Evolutionary conservation across 2,329 filamentous ascomycete genomes (phyloP), one percentile per base, ranked within the genome.

Genomic region (Verticillium isaacii): DNA sequence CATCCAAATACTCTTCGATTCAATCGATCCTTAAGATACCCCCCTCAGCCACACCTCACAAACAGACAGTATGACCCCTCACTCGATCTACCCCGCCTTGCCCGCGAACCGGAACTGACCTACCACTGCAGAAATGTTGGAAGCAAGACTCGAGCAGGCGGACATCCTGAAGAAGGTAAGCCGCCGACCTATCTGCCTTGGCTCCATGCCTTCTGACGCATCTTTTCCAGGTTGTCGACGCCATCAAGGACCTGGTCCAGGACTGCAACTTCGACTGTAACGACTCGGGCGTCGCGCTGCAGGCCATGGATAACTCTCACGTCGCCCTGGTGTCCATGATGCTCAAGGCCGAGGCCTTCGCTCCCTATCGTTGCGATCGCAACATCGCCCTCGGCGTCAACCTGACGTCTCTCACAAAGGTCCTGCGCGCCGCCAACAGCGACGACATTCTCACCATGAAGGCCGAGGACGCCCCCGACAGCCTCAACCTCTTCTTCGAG

Each of bases 251-350:
- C 73, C 88, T 99, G 59, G 95, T 99, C 60, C 95, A 98, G 80
- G 95, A 99, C 82, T 99, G 95, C 89, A 99, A 99, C 82, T 99
- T 99, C 82, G 95, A 99, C 85, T 99, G 96, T 90, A 99, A 98
- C 90, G 96, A 99, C 85, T 94, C 92, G 61, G 95, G 95, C 66
- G 95, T 99, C 73, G 93, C 94, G 59, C 91, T 99, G 61, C 95
- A 99, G 80, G 95, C 95, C 73, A 99, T 99, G 96, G 95, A 99
- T 84, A 99, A 98, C 87, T 98, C 93, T 58, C 95, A 99, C 80
- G 95, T 99, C 71, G 95, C 95, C 65, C 91, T 99, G 61, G 95
- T 99, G 60, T 97, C 95, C 68, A 99, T 99, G 95, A 89, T 96
- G 85, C 90, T 99, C 77, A 95, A 95, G 82, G 91, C 94, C 64